Evolutionary conservation across 1,284 basidiomycete genomes (phyloP).

Genomic region (Malassezia furfur): DNA sequence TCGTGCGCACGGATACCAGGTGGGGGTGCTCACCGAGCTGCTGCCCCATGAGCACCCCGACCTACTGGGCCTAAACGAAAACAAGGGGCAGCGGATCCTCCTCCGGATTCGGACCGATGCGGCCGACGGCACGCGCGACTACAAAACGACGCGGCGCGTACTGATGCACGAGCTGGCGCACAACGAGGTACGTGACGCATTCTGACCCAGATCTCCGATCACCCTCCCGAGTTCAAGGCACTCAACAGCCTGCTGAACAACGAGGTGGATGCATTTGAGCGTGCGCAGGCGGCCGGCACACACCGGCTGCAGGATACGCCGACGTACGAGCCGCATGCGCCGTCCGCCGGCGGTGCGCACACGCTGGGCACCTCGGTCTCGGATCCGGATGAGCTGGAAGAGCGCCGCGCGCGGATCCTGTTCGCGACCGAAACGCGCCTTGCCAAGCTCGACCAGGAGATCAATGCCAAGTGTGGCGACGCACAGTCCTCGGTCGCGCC

Average conservation of each 20-base stretch:
- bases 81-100: constrained; percentile 31
- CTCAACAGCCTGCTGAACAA: constrained; percentile 39
- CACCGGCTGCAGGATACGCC: neutral
- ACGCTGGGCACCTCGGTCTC: neutral
- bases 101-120: constrained; percentile 38
- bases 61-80: constrained; percentile 39
- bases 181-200: constrained; percentile 19
- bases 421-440: constrained; percentile 12
- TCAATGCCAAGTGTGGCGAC: constrained; percentile 11
- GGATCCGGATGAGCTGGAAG: neutral
- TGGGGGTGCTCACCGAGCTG: constrained; percentile 35
- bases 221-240: constrained; percentile 40
- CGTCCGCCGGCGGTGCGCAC: neutral
- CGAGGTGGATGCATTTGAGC: constrained; percentile 33
- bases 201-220: constrained; percentile 22
- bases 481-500: neutral
- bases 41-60: constrained; percentile 37
- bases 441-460: constrained; percentile 7
- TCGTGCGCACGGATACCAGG: constrained; percentile 23
- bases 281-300: neutral
- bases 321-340: constrained; percentile 4
- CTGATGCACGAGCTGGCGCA: constrained; percentile 42
- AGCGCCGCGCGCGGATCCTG: constrained; percentile 10
- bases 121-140: constrained; percentile 35
- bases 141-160: constrained; percentile 35